A percentile compares a stretch with the other conserved stretches of the same genome.
phyloP scores from a whole-genome alignment of 495 filamentous ascomycete genomes.

The Venustampulla echinocandica region DNA sequence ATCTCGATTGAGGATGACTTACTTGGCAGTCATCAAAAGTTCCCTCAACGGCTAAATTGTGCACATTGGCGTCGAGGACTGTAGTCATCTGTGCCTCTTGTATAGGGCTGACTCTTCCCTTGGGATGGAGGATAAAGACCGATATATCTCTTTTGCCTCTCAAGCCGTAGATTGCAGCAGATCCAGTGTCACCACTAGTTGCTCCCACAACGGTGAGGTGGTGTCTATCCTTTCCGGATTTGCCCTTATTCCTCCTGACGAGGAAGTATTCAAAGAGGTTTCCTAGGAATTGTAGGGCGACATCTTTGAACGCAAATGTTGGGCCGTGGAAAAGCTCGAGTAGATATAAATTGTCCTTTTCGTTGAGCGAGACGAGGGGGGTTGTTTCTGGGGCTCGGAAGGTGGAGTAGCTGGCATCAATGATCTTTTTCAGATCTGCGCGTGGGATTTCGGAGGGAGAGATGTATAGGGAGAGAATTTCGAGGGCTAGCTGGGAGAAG shows the following conservation, averaged over 20 bases:
- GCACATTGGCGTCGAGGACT: constrained; percentile 75
- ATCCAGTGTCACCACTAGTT: constrained; percentile 90
- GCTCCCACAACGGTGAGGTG: constrained; percentile 88
- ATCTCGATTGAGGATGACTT: no score
- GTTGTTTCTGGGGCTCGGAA: constrained; percentile 71
- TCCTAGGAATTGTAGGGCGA: constrained; percentile 81
- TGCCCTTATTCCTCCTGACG: constrained; percentile 67
- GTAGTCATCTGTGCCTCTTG: constrained; percentile 97
- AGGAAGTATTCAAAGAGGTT: constrained; percentile 97
- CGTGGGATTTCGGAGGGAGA: constrained; percentile 71
- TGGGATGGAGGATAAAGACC: constrained; percentile 81
- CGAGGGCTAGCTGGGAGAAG: constrained; percentile 70
- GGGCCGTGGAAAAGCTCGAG: constrained; percentile 98
- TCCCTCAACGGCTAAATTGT: constrained; percentile 77
- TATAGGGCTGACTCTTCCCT: constrained; percentile 72
- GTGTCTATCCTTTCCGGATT: constrained; percentile 61
- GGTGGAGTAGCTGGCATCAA: constrained; percentile 71
- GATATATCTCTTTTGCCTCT: constrained; percentile 94
- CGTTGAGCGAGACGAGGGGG: constrained; percentile 59
- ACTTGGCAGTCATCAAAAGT: constrained; percentile 94
- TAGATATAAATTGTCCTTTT: constrained; percentile 62
- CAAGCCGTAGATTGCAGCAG: constrained; percentile 93
- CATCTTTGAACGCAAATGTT: constrained; percentile 91
- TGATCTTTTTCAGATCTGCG: constrained; percentile 70
- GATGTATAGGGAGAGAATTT: constrained; percentile 74